A percentile compares a stretch with the other conserved stretches of the same genome.
These are phyloP conservation scores for Lindgomyces ingoldianus DNA, from an alignment of 495 filamentous ascomycete species.

Conservation along the genomic window DNA sequence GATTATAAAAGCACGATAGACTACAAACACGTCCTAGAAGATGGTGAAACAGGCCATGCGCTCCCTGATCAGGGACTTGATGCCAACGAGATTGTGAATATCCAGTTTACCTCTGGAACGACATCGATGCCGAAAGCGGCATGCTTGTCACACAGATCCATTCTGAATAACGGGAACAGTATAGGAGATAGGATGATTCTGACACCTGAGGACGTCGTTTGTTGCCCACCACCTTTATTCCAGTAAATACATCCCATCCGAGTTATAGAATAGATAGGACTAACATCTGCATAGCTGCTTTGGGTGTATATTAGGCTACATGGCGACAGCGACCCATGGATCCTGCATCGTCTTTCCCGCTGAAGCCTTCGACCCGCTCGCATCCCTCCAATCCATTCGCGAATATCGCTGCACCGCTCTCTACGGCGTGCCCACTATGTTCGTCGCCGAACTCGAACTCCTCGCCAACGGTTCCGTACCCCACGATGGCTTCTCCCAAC, in stretches of 20 bases:
- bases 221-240: conserved; percentile 85
- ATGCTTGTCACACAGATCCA: conserved; percentile 78
- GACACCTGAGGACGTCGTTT: conserved; percentile 68
- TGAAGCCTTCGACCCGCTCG: conserved; percentile 81
- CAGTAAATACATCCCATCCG: conserved; percentile 49
- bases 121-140: conserved; percentile 90
- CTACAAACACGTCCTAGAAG: conserved; percentile 58
- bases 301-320: conserved; percentile 85
- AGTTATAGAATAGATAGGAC: background rate
- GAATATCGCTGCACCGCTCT: conserved; percentile 79
- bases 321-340: conserved; percentile 87
- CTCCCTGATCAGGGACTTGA: conserved; percentile 54
- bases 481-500: conserved; percentile 62
- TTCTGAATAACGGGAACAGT: conserved; percentile 85
- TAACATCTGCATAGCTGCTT: conserved; percentile 60
- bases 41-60: conserved; percentile 41
- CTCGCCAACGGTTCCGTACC: conserved; percentile 48
- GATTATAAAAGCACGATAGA: conserved; percentile 53
- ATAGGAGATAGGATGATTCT: conserved; percentile 84
- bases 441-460: conserved; percentile 79
- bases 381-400: conserved; percentile 68
- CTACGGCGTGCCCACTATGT: conserved; percentile 97
- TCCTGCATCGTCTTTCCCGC: conserved; percentile 81
- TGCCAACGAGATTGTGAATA: conserved; percentile 78
- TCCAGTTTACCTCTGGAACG: conserved; percentile 96